These are phyloP conservation scores for Nitzschia putrida DNA, from an alignment of 108 stramenopile species.

Conservation along the genomic window DNA sequence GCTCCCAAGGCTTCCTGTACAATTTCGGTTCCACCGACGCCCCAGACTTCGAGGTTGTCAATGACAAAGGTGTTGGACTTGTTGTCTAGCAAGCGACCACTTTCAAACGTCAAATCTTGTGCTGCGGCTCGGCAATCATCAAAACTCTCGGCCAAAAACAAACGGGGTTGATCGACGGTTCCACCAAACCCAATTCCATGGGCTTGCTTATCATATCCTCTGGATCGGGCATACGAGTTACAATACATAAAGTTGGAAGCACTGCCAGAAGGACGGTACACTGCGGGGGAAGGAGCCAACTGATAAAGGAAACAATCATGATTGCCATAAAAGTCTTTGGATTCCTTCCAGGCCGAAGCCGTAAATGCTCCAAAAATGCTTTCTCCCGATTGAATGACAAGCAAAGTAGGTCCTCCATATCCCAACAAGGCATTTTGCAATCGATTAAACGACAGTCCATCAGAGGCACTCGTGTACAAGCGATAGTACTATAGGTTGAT, in stretches of 20 bases:
- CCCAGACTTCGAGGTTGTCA: constrained; percentile 78
- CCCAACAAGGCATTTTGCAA: constrained; percentile 72
- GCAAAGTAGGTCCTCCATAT: constrained; percentile 77
- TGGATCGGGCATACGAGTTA: constrained; percentile 62
- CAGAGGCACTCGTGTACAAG: constrained; percentile 74
- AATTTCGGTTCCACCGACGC: constrained; percentile 72
- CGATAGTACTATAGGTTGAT: constrained; percentile 62
- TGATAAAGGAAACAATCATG: constrained; percentile 75
- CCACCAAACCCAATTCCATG: constrained; percentile 90
- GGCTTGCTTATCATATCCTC: constrained; percentile 79
- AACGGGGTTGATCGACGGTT: constrained; percentile 59
- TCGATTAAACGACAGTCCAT: constrained; percentile 82
- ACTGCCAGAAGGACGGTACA: constrained; percentile 70
- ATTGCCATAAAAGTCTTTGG: constrained; percentile 78
- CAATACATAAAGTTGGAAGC: constrained; percentile 78
- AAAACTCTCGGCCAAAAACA: constrained; percentile 73
- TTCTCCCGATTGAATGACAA: constrained; percentile 61
- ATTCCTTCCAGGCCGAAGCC: constrained; percentile 75
- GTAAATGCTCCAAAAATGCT: constrained; percentile 62
- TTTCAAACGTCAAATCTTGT: constrained; percentile 72
- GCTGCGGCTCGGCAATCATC: constrained; percentile 64
- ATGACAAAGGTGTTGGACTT: constrained; percentile 56
- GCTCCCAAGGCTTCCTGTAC: constrained; percentile 60
- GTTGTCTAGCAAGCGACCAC: constrained; percentile 57
- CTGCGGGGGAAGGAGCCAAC: constrained; percentile 43